These are phyloP conservation scores for Tuctoria greenei DNA, from an alignment of 176 grass and related monocot species.

Conservation along the genomic window DNA sequence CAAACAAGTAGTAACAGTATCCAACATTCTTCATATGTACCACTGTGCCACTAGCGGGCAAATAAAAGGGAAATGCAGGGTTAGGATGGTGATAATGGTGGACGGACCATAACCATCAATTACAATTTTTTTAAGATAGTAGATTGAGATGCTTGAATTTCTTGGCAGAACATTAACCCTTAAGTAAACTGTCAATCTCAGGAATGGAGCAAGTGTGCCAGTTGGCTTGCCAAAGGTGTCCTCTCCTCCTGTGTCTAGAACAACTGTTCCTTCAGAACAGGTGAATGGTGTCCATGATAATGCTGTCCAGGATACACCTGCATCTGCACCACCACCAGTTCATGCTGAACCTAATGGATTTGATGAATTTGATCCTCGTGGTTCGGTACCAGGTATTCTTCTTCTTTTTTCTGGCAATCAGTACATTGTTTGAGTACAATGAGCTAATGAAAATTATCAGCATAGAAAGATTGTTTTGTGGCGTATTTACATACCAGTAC, in stretches of 20 bases:
- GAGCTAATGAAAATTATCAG: neutral
- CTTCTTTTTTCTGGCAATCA: constrained; percentile 6
- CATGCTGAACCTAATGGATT: constrained; percentile 58
- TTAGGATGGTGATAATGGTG: neutral
- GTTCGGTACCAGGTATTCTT: constrained; percentile 68
- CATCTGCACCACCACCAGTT: constrained; percentile 38
- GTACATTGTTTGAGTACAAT: constrained; percentile 1
- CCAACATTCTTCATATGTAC: neutral
- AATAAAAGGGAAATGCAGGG: neutral
- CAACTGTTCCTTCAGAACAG: constrained; percentile 25
- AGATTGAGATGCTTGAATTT: constrained; percentile 12
- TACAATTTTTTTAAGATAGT: neutral
- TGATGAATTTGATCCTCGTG: constrained; percentile 97
- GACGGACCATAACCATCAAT: neutral
- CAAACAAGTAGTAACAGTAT: neutral
- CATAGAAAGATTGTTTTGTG: neutral
- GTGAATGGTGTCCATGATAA: constrained; percentile 40
- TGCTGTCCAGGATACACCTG: constrained; percentile 39
- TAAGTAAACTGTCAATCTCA: constrained; percentile 35
- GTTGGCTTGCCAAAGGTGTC: constrained; percentile 36
- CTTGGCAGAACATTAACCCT: constrained; percentile 3
- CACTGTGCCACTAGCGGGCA: neutral
- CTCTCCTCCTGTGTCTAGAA: constrained; percentile 29
- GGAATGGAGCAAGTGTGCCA: constrained; percentile 64
- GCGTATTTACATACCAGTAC: constrained; percentile 24